phyloP scores from a whole-genome alignment of 2,329 filamentous ascomycete species.

The Plectosphaerella plurivora region DNA sequence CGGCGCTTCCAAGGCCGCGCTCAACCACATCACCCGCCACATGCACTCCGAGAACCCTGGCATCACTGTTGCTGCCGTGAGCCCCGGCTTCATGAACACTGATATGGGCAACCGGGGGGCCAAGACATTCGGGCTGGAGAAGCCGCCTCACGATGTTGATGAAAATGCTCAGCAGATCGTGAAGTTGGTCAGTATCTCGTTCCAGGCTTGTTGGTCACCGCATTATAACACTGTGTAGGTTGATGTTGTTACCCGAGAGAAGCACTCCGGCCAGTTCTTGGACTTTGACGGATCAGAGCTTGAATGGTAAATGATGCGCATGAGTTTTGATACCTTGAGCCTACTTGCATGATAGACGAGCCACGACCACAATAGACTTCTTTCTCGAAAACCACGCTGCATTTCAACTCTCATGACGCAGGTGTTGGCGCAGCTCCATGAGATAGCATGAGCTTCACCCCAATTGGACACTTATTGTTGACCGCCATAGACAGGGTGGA shows the following conservation, averaged over 20 bases:
- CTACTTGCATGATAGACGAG: no score
- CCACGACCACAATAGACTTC: no score
- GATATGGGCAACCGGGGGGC: constrained; percentile 25
- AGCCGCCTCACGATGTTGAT: not conserved
- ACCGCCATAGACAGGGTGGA: constrained; percentile 1
- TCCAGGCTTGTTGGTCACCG: no score
- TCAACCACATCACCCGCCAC: constrained; percentile 22
- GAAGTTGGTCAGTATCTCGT: not conserved
- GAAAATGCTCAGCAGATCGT: not conserved
- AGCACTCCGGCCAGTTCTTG: constrained; percentile 17
- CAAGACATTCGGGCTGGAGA: not conserved
- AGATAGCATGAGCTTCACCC: not conserved
- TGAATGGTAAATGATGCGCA: constrained; percentile 9
- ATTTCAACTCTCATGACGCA: no score
- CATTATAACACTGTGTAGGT: constrained; percentile 3
- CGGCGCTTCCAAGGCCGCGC: constrained; percentile 22
- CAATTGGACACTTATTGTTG: not conserved
- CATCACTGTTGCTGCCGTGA: constrained; percentile 7
- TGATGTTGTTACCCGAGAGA: constrained; percentile 29
- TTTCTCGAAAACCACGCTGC: no score
- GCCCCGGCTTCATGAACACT: constrained; percentile 31
- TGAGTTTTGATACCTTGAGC: no score
- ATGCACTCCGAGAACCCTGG: constrained; percentile 1
- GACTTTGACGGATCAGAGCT: constrained; percentile 9
- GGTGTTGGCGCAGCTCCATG: not conserved